Percentiles rank a stretch among this genome's conserved stretches.
Conservation (phyloP, 2,329 filamentous ascomycete species). For the Geosmithia flava region DNA sequence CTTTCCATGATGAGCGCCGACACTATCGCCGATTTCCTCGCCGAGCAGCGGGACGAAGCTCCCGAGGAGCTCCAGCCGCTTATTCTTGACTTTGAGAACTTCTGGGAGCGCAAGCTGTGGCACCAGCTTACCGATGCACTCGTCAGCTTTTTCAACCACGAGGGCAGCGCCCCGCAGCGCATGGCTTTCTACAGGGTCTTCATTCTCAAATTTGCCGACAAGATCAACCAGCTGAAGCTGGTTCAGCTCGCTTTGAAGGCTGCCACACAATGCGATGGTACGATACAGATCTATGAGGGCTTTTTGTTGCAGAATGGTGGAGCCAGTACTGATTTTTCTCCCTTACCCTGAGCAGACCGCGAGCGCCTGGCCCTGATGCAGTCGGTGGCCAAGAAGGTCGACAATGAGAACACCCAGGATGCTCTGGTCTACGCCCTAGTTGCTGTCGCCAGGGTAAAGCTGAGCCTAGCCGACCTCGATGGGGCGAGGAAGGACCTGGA, state of each 20-base stretch:
- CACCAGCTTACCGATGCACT: constrained; percentile 91
- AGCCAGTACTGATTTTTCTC: neutral
- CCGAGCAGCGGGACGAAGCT: constrained; percentile 77
- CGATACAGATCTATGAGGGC: constrained; percentile 3
- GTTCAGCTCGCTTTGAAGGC: constrained; percentile 83
- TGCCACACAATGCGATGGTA: constrained; percentile 72
- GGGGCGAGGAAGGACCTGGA: constrained; percentile 79
- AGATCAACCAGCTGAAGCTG: constrained; percentile 98
- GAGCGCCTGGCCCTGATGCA: constrained; percentile 80
- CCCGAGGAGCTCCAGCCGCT: constrained; percentile 79
- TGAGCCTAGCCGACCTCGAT: constrained; percentile 68
- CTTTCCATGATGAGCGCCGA: constrained; percentile 60
- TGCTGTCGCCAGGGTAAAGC: constrained; percentile 76
- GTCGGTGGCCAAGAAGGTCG: constrained; percentile 73
- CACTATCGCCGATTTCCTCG: constrained; percentile 83
- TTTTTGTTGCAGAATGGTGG: neutral
- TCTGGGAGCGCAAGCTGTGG: constrained; percentile 98
- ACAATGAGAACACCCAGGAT: constrained; percentile 87
- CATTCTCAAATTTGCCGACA: constrained; percentile 90
- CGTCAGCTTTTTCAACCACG: constrained; percentile 74
- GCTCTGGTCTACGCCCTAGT: constrained; percentile 90
- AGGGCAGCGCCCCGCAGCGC: constrained; percentile 71
- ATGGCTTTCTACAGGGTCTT: constrained; percentile 89
- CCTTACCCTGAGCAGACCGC: constrained; percentile 54
- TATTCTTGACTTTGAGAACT: constrained; percentile 87